Percentiles rank a stretch among this genome's conserved stretches.
phyloP scores from a whole-genome alignment of 169 alveolate genomes.

The Neospora caninum region DNA sequence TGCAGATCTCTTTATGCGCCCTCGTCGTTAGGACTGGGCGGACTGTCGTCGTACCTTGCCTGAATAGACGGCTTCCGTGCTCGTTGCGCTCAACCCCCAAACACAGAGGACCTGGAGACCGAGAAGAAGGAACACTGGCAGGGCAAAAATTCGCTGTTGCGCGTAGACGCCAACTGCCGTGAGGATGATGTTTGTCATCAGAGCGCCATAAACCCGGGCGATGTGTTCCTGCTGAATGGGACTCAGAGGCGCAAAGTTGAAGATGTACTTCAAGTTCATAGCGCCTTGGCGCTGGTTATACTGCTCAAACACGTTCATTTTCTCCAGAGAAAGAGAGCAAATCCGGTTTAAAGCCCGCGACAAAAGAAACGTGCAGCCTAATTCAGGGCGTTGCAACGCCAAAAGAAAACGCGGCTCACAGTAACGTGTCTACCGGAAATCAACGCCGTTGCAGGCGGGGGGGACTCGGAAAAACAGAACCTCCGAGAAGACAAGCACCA shows the following conservation, averaged over 20 bases:
- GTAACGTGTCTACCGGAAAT: neutral
- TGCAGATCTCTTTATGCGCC: too few species aligned
- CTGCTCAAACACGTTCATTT: constrained; percentile 17
- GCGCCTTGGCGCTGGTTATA: constrained; percentile 41
- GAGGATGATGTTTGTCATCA: constrained; percentile 40
- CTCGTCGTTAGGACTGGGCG: too few species aligned
- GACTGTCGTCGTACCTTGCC: neutral
- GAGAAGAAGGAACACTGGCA: constrained; percentile 36
- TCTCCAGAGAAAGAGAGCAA: neutral
- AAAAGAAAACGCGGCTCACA: neutral
- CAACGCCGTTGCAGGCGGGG: too few species aligned
- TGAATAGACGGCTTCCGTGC: constrained; percentile 23
- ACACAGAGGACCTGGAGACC: constrained; percentile 16
- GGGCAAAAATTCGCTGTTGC: constrained; percentile 10
- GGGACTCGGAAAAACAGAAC: too few species aligned
- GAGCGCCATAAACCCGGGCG: constrained; percentile 44
- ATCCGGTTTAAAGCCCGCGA: too few species aligned
- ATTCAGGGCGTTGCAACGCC: neutral
- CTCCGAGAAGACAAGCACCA: too few species aligned
- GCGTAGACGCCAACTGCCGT: constrained; percentile 61
- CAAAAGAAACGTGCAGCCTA: neutral
- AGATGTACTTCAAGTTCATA: constrained; percentile 16
- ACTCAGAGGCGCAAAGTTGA: constrained; percentile 45
- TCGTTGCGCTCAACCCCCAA: neutral
- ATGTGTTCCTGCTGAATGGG: constrained; percentile 36